Evolutionary conservation across 192 early-diverging fungal species (phyloP).

Genomic region (Diversispora epigaea): DNA sequence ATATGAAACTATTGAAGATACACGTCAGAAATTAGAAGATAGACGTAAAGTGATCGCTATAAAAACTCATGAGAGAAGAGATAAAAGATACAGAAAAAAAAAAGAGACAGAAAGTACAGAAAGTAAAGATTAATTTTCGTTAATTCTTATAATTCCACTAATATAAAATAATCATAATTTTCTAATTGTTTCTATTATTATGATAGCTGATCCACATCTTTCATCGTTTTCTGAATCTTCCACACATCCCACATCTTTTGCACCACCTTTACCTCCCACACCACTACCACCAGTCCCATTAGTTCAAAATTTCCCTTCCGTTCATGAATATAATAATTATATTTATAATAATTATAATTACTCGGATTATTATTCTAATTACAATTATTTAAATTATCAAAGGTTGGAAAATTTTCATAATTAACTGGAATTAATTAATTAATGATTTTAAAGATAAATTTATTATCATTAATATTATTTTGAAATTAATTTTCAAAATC

Average conservation of each 20-base stretch:
- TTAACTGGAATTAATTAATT: no score
- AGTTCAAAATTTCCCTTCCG: neutral
- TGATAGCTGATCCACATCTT: no score
- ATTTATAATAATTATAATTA: neutral
- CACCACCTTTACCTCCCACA: neutral
- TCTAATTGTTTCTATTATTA: no score
- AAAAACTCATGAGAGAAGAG: constrained; percentile 21
- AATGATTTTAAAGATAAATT: neutral
- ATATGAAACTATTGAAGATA: constrained; percentile 45
- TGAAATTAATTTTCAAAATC: neutral
- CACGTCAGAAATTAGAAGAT: constrained; percentile 43
- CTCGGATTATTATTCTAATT: neutral
- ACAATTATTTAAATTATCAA: neutral
- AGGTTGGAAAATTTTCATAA: neutral
- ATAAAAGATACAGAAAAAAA: constrained; percentile 7
- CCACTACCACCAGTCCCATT: neutral
- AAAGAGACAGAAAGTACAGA: neutral
- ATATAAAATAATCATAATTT: neutral
- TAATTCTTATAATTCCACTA: neutral
- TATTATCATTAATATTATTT: constrained; percentile 1
- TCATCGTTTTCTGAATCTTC: no score
- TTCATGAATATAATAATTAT: neutral
- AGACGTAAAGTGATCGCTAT: constrained; percentile 34
- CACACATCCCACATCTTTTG: no score
- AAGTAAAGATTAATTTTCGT: neutral